Base-by-base conservation (phyloP, 2,329 filamentous ascomycete genomes). In the Drechslera avenae region DNA sequence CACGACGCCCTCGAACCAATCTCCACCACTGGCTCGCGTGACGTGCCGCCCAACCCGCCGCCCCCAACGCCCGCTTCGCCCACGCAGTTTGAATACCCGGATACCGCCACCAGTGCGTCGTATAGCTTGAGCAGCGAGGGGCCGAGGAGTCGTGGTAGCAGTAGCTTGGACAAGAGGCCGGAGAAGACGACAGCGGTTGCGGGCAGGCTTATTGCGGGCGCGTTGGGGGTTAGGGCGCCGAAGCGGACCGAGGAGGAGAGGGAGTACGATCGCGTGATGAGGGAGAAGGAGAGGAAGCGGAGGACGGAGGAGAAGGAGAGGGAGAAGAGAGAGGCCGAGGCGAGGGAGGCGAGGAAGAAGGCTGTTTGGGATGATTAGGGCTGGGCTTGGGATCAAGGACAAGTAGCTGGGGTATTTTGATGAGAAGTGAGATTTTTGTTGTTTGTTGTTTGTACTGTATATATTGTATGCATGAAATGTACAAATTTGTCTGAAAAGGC, bases 151-250 rank as follows among this genome's bases (percentile, higher is more conserved):
- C 59, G 70, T 62, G 50, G 71, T 60, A 48, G 66, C 52, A 52
- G 44, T 48, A 50, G 62, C 13, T 58, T 65, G 23, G 67, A 65
- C 12, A 62, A 63, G 63, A 78, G 89, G 32, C 93, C 91, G 0
- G 92, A 96, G 75, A 99, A 96, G 79, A 95, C 92, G 56, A 95
- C 95, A 54, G 90, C 91, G 0, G 91, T 96, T 32, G 94, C 94
- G 4, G 84, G 89, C 55, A 81, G 94, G 52, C 82, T 99, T 83
- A 97, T 99, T 71, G 91, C 91, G 0, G 89, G 89, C 3, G 91
- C 90, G 0, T 77, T 97, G 59, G 94, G 94, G 1, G 83, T 97
- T 46, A 85, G 86, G 66, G 85, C 87, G 28, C 90, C 91, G 26
- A 88, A 85, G 77, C 83, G 87, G 72, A 97, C 91, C 1, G 91